Percentiles rank a stretch among this genome's conserved stretches.
phyloP scores from a whole-genome alignment of 805 yeast genomes.

The Maudiozyma barnettii region DNA sequence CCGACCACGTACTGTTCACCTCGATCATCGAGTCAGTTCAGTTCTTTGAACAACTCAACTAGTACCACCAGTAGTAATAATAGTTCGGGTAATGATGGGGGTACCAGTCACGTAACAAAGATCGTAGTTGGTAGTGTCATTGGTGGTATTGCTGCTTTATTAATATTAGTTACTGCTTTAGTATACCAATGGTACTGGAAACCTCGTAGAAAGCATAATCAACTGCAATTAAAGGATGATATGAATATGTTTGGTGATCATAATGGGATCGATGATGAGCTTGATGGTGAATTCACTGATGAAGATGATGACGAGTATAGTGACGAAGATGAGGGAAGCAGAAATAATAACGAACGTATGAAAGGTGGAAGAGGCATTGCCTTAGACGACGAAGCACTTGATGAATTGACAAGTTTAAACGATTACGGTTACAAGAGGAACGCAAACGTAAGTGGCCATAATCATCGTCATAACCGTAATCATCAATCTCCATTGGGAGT shows the following conservation, averaged over 20 bases:
- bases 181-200: conserved; percentile 37
- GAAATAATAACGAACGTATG: not conserved
- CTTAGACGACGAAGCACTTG: not conserved
- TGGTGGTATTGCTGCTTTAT: conserved; percentile 45
- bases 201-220: conserved; percentile 24
- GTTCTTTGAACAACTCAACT: conserved; percentile 11
- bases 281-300: conserved; percentile 17
- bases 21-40: conserved; percentile 11
- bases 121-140: conserved; percentile 68
- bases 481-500: not conserved
- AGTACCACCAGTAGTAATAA: conserved; percentile 16
- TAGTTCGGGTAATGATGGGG: conserved; percentile 25
- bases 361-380: not conserved
- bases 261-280: conserved; percentile 7
- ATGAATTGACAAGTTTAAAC: not conserved
- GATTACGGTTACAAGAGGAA: not conserved
- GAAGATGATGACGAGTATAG: conserved; percentile 6
- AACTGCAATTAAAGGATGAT: conserved; percentile 13
- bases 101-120: conserved; percentile 34
- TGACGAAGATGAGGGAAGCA: not conserved
- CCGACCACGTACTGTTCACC: conserved; percentile 44
- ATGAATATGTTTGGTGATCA: conserved; percentile 10
- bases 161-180: conserved; percentile 30
- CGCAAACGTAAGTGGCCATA: not conserved
- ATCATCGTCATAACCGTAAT: no score